phyloP scores from a whole-genome alignment of 2,329 filamentous ascomycete species.

The Blastomyces emzantsi region DNA sequence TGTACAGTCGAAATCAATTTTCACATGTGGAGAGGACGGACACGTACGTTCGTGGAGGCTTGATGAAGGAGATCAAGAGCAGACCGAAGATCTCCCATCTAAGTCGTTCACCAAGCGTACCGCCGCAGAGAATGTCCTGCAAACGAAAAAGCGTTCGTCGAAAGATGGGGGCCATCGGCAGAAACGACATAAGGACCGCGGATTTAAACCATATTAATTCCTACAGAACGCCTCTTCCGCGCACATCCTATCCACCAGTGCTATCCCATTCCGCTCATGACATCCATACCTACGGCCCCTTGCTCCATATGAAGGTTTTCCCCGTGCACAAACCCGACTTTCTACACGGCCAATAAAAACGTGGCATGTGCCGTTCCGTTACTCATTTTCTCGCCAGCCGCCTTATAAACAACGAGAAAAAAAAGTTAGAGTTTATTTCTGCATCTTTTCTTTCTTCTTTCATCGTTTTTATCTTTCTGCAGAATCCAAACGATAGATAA shows the following conservation, averaged over 20 bases:
- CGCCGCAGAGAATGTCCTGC: background rate
- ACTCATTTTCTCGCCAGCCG: background rate
- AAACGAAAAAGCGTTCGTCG: conserved; percentile 19
- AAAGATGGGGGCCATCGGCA: conserved; percentile 27
- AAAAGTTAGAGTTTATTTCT: background rate
- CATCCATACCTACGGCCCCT: background rate
- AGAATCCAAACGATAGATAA: background rate
- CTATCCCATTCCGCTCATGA: background rate
- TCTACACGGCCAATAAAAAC: background rate
- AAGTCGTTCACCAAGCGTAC: conserved; percentile 5
- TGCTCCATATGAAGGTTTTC: background rate
- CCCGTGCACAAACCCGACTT: background rate
- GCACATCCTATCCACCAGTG: background rate
- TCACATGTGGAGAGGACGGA: conserved; percentile 40
- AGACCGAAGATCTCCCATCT: conserved; percentile 8
- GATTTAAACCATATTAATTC: conserved; percentile 33
- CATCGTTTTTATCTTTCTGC: background rate
- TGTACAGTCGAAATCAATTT: conserved; percentile 31
- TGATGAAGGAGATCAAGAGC: conserved; percentile 12
- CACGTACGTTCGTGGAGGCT: conserved; percentile 33
- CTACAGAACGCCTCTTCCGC: background rate
- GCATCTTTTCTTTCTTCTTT: background rate
- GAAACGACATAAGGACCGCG: conserved; percentile 25
- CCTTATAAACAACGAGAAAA: background rate
- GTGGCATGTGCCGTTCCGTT: background rate